Evolutionary conservation across 2,329 filamentous ascomycete species (phyloP).

Genomic region (Zymoseptoria crescenta): DNA sequence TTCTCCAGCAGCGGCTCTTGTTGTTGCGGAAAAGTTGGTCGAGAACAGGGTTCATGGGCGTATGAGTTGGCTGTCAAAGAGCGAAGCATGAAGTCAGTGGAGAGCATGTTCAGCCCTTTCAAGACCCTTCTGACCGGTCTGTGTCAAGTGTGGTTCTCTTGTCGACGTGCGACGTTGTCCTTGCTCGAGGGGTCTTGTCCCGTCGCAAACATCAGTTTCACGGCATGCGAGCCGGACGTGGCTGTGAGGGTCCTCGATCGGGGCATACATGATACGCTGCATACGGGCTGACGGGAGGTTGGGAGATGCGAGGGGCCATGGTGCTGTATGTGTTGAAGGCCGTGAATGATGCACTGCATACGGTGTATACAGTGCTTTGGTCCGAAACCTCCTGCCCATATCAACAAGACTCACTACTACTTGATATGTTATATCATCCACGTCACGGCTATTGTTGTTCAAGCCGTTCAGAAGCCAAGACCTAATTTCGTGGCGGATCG

Average conservation of each 20-base stretch:
- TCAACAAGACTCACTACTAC: too few relatives aligned
- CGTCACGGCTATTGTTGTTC: background rate
- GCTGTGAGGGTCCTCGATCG: background rate
- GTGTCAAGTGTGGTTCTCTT: background rate
- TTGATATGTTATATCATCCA: too few relatives aligned
- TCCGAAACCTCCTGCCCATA: too few relatives aligned
- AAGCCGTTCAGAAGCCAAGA: background rate
- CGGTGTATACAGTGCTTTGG: too few relatives aligned
- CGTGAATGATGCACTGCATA: too few relatives aligned
- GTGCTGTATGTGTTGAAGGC: too few relatives aligned
- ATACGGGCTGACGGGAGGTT: background rate
- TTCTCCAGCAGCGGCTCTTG: background rate
- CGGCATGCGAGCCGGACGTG: background rate
- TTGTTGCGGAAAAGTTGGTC: background rate
- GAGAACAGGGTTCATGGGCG: background rate
- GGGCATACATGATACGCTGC: background rate
- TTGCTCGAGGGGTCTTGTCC: background rate
- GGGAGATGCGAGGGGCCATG: background rate
- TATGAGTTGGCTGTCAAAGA: background rate
- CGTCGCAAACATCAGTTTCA: background rate
- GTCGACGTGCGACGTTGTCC: background rate
- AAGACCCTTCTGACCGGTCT: background rate
- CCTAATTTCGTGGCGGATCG: background rate
- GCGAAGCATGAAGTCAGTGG: background rate
- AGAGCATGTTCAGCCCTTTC: background rate